These are phyloP conservation scores for Colletotrichum gloeosporioides DNA, from an alignment of 2,329 filamentous ascomycete species.

Conservation along the genomic window DNA sequence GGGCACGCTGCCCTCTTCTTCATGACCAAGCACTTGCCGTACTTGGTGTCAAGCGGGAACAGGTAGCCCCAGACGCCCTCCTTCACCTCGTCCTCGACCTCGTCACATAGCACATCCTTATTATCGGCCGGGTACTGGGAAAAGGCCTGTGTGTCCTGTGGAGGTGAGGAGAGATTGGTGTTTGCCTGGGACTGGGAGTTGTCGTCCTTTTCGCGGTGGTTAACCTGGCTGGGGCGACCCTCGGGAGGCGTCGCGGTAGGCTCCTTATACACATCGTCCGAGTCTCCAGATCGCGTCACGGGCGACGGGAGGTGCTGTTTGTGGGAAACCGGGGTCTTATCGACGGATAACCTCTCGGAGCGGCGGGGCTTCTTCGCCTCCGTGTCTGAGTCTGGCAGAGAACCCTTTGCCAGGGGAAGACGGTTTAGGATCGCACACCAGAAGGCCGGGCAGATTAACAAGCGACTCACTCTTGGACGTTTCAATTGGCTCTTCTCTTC, in stretches of 20 bases:
- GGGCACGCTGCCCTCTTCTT: conserved; percentile 77
- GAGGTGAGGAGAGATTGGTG: conserved; percentile 59
- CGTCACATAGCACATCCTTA: conserved; percentile 74
- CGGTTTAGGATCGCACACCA: conserved; percentile 23
- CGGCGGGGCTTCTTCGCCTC: conserved; percentile 86
- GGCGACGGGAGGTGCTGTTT: conserved; percentile 81
- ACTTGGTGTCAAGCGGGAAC: conserved; percentile 76
- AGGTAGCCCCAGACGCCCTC: conserved; percentile 97
- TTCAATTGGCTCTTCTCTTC: conserved; percentile 85
- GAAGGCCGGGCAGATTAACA: conserved; percentile 23
- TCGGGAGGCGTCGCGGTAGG: conserved; percentile 73
- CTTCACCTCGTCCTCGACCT: conserved; percentile 81
- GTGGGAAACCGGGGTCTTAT: conserved; percentile 65
- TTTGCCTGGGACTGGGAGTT: conserved; percentile 47
- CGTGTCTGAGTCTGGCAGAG: conserved; percentile 65
- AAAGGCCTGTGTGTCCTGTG: conserved; percentile 66
- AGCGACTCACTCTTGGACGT: conserved; percentile 70
- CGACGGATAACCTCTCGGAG: conserved; percentile 70
- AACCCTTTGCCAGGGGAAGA: conserved; percentile 57
- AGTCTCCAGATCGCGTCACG: conserved; percentile 63
- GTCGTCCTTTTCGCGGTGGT: conserved; percentile 56
- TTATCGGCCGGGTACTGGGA: conserved; percentile 76
- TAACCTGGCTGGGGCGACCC: conserved; percentile 59
- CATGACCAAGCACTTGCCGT: conserved; percentile 73
- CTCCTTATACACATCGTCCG: conserved; percentile 66